Percentiles rank a stretch among this genome's conserved stretches.
phyloP scores from a whole-genome alignment of 2,329 filamentous ascomycete genomes.

The Claviceps pusilla region DNA sequence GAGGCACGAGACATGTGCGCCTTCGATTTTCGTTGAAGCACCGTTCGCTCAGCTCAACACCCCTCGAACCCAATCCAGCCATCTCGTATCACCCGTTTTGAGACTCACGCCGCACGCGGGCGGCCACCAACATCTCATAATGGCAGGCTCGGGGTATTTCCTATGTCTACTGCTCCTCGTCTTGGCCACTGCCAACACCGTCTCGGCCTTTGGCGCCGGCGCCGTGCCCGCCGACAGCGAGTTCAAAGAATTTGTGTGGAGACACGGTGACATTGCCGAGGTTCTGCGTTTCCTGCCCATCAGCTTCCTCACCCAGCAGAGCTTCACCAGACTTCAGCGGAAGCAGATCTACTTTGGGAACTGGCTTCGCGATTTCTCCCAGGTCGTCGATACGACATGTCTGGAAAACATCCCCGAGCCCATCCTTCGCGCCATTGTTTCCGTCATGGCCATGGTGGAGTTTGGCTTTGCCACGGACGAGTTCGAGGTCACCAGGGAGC shows the following conservation, averaged over 20 bases:
- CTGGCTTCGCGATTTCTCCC: constrained; percentile 56
- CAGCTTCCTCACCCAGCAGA: constrained; percentile 22
- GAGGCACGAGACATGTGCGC: too few relatives aligned
- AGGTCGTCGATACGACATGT: constrained; percentile 51
- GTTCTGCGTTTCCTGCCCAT: constrained; percentile 22
- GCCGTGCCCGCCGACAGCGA: constrained; percentile 22
- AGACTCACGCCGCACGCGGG: not conserved
- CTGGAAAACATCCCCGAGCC: constrained; percentile 17
- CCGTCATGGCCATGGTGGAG: constrained; percentile 16
- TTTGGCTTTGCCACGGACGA: constrained; percentile 58
- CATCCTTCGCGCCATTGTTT: constrained; percentile 15
- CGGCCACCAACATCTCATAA: not conserved
- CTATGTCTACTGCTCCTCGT: constrained; percentile 9
- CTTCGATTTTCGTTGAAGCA: too few relatives aligned
- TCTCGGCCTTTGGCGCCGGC: constrained; percentile 23
- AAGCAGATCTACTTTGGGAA: constrained; percentile 23
- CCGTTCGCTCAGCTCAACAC: not conserved
- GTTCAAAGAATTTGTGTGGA: constrained; percentile 27
- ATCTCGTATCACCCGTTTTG: not conserved
- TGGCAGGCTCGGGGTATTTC: constrained; percentile 1
- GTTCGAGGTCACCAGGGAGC: constrained; percentile 64
- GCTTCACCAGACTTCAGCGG: constrained; percentile 24
- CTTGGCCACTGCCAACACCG: constrained; percentile 16
- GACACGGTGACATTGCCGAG: constrained; percentile 25
- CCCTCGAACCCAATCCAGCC: not conserved